Percentiles rank a stretch among this genome's conserved stretches.
Conservation (phyloP, 2,329 filamentous ascomycete genomes). For the Fusarium falciforme region DNA sequence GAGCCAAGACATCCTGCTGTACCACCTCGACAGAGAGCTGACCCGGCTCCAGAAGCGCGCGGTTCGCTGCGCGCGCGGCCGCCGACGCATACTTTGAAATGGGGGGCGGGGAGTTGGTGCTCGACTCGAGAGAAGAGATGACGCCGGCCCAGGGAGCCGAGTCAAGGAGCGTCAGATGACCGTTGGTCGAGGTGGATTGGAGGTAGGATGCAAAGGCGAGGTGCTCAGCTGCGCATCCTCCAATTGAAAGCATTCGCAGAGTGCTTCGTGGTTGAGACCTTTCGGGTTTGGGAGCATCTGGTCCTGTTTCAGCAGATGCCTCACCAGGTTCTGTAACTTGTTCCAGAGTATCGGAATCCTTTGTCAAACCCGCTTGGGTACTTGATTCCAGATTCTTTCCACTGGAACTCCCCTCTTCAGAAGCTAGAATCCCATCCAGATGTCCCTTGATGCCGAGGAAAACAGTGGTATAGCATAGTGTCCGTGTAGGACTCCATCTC, state of each 20-base stretch:
- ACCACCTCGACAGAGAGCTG: slow-evolving; percentile 57
- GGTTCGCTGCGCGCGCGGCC: slow-evolving; percentile 57
- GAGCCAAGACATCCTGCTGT: slow-evolving; percentile 61
- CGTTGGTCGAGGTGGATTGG: slow-evolving; percentile 38
- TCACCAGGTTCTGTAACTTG: background rate
- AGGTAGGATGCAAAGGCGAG: slow-evolving; percentile 63
- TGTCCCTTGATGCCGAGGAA: slow-evolving; percentile 54
- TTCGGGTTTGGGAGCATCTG: slow-evolving; percentile 11
- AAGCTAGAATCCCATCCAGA: slow-evolving; percentile 44
- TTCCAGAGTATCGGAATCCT: background rate
- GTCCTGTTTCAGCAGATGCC: slow-evolving; percentile 2
- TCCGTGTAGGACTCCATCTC: slow-evolving; percentile 89
- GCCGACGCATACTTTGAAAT: slow-evolving; percentile 66
- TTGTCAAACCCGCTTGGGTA: background rate
- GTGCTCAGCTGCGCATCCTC: slow-evolving; percentile 72
- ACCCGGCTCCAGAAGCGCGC: slow-evolving; percentile 54
- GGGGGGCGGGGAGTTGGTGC: slow-evolving; percentile 63
- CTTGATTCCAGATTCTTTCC: slow-evolving; percentile 3
- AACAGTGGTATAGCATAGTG: slow-evolving; percentile 80
- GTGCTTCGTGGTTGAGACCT: slow-evolving; percentile 1
- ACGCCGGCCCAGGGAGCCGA: slow-evolving; percentile 81
- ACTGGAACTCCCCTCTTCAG: background rate
- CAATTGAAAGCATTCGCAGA: slow-evolving; percentile 60
- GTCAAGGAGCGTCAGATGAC: slow-evolving; percentile 76
- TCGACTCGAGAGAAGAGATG: slow-evolving; percentile 66